phyloP scores from a whole-genome alignment of 2,329 filamentous ascomycete genomes.

The Pleomassaria siparia region DNA sequence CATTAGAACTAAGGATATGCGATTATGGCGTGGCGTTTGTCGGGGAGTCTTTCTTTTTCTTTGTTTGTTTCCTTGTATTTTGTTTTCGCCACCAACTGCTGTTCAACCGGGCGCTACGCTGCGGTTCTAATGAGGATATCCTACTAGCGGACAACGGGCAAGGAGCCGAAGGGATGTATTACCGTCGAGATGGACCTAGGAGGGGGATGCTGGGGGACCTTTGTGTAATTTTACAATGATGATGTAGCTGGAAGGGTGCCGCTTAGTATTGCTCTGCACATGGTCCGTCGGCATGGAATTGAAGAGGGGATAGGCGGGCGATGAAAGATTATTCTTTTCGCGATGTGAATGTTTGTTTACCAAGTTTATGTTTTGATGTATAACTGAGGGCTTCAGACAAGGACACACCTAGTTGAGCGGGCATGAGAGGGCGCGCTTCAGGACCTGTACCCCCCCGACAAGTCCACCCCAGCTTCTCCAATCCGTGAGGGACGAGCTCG shows the following conservation, averaged over 20 bases:
- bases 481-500: no score
- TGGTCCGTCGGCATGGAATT: background rate
- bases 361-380: no score
- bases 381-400: no score
- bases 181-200: background rate
- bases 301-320: background rate
- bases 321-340: background rate
- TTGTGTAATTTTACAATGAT: conserved; percentile 3
- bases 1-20: background rate
- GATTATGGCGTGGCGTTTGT: background rate
- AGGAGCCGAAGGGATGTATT: background rate
- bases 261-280: background rate
- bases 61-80: background rate
- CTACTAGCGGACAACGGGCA: background rate
- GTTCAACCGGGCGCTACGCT: background rate
- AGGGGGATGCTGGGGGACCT: background rate
- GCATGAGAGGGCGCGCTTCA: no score
- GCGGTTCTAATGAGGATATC: background rate
- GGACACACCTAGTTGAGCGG: no score
- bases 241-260: background rate
- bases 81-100: background rate
- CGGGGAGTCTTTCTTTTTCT: background rate
- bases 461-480: no score
- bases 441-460: no score
- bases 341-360: no score